Base-by-base conservation (phyloP, 1,284 basidiomycete genomes). In the Pholiota adiposa region DNA sequence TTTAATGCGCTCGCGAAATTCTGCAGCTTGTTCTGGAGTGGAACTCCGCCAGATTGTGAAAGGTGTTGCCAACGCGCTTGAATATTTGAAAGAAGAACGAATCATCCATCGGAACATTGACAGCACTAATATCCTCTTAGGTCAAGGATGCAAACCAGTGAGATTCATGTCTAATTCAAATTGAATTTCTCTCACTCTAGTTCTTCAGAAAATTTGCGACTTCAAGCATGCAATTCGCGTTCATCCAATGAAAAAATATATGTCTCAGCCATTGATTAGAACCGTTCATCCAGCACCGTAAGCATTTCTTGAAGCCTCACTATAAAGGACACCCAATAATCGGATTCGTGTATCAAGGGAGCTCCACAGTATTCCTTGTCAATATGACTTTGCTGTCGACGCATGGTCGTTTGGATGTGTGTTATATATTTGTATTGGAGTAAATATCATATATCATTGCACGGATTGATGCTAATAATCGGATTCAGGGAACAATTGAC, bases 391-490 rank as follows among this genome's bases (percentile, higher is more conserved):
- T 56, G 57, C 73, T 11, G 66, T 70, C 7, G 79, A 81, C 61
- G 50, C 76, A 34, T 81, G 78, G 78, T 77, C 78, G 2, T 54
- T 79, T 29, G 79, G 78, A 8, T 78, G 77, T 58, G 66, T 77
- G 2, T 62, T 75, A 16, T 59, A 73, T 36, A 60, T 67, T 18
- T 54, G 58, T 33, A 43, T 43, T 12, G 29, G 44, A n/a, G 58
- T 59, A 12, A 49, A 12, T 73, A 71, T 38, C n/a, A 75, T 40
- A 25, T 44, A 27, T 21, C 59, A 50, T 38, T 34, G 9, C 43
- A 48, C 16, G 18, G n/a, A 36, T 12, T 16, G 11, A 19, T 21
- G 12, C 41, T 62, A 4, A 51, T 29, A n/a, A 18, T 23, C 8
- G 3, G 21, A 7, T 23, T 46, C 31, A 46, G 48, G 40, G 41